Conservation (phyloP, 2,329 filamentous ascomycete genomes). For the Nothophaeocryptopus gaeumannii region DNA sequence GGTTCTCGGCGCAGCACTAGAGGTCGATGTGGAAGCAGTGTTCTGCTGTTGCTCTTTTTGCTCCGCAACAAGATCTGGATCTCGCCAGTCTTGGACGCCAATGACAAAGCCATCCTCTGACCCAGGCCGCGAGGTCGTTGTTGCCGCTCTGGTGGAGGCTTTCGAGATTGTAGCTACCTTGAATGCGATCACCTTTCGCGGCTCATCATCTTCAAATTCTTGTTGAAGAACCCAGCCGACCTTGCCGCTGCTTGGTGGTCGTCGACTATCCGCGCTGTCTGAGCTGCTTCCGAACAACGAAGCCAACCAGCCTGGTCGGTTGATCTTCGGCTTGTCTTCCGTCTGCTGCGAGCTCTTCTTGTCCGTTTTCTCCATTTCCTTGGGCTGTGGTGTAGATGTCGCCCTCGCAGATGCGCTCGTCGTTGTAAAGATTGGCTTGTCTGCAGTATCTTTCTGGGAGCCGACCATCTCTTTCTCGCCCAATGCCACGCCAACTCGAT, state of each 20-base stretch:
- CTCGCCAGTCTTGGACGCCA: slow-evolving; percentile 83
- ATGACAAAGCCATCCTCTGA: slow-evolving; percentile 68
- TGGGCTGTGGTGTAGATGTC: slow-evolving; percentile 15
- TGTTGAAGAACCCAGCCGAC: slow-evolving; percentile 70
- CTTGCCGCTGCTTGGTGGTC: slow-evolving; percentile 70
- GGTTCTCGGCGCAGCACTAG: slow-evolving; percentile 27
- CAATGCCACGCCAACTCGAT: slow-evolving; percentile 46
- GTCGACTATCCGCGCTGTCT: slow-evolving; percentile 48
- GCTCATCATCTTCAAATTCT: slow-evolving; percentile 62
- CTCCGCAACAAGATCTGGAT: slow-evolving; percentile 65
- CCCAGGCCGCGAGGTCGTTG: slow-evolving; percentile 30
- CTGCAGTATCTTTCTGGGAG: slow-evolving; percentile 13
- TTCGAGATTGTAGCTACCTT: slow-evolving; percentile 23
- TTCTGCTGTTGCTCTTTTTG: slow-evolving; percentile 30
- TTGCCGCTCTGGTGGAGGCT: slow-evolving; percentile 33
- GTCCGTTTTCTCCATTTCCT: slow-evolving; percentile 13
- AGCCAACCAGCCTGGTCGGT: slow-evolving; percentile 42
- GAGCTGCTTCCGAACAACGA: slow-evolving; percentile 37
- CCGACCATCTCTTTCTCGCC: slow-evolving; percentile 21
- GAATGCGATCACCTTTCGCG: slow-evolving; percentile 35
- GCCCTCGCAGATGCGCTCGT: slow-evolving; percentile 22
- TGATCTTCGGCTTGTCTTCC: slow-evolving; percentile 6
- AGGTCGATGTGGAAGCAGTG: slow-evolving; percentile 24
- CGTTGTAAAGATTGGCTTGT: slow-evolving; percentile 31
- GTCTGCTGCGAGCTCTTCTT: slow-evolving; percentile 27